Evolutionary conservation across 2,329 filamentous ascomycete genomes (phyloP).

Genomic region (Dactylellina cionopaga): DNA sequence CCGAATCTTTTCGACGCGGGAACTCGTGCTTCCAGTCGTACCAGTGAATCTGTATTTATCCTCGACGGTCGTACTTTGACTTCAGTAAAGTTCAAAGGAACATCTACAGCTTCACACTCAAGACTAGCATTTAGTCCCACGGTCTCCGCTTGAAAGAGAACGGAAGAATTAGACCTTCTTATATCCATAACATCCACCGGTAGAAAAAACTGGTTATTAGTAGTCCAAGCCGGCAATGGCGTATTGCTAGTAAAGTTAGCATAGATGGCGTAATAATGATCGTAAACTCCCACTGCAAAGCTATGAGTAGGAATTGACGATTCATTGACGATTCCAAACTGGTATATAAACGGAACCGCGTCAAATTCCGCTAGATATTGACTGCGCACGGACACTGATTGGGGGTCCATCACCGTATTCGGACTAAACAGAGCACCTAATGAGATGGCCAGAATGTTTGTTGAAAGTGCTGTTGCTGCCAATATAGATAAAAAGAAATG

Average conservation of each 20-base stretch:
- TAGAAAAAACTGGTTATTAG: slow-evolving; percentile 64
- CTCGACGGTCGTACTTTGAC: background rate
- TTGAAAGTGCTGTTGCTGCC: slow-evolving; percentile 64
- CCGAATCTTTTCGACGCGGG: slow-evolving; percentile 19
- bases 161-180: slow-evolving; percentile 2
- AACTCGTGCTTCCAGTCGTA: background rate
- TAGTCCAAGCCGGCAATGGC: slow-evolving; percentile 66
- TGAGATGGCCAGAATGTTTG: slow-evolving; percentile 67
- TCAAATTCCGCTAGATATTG: slow-evolving; percentile 14
- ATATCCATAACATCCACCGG: slow-evolving; percentile 59
- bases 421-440: slow-evolving; percentile 65
- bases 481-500: slow-evolving; percentile 65
- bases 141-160: slow-evolving; percentile 57
- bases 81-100: background rate
- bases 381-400: slow-evolving; percentile 58
- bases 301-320: slow-evolving; percentile 54
- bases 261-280: slow-evolving; percentile 62
- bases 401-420: background rate
- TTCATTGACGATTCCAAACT: background rate
- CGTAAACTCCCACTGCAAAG: slow-evolving; percentile 44
- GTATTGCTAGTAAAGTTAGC: slow-evolving; percentile 64
- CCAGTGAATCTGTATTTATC: background rate
- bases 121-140: slow-evolving; percentile 59
- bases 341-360: slow-evolving; percentile 1
- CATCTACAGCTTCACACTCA: slow-evolving; percentile 58